Evolutionary conservation across 176 grass and related monocot species (phyloP), one percentile per base, ranked within the genome.

Genomic region (Oryza meridionalis): DNA sequence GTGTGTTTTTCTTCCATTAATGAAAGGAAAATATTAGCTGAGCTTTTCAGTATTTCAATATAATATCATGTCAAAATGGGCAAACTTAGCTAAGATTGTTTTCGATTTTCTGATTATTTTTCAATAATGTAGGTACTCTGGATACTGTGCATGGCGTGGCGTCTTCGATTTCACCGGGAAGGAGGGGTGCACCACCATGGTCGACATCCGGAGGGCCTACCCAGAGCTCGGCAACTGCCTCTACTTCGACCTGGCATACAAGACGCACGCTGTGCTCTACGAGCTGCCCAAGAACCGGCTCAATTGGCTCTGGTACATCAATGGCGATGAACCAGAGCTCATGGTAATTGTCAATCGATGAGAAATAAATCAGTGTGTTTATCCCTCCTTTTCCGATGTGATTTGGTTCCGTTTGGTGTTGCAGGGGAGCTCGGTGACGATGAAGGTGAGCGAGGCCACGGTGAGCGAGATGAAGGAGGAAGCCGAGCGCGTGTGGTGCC

Each of bases 291-390:
- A 88, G 27, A 90, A 85, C 33, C 88, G 87, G 69, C 88, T 95
- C 37, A 98, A 94, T 84, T 98, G 93, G 96, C 81, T 98, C 53
- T 96, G 96, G 93, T 98, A 98, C 77, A 90, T 94, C 55, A 94
- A 95, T 65, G 77, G 79, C 26, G 87, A 91, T 0, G 96, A 98
- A 37, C 93, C 91, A 27, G 58, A 87, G 74, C 86, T 88, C 15
- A 85, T 76, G 91, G 96, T 95, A 90, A 84, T 37, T 84, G 13
- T 38, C 46, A 7, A 71, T 14, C 27, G 5, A 51, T 4, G 15
- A 51, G 1, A 51, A 51, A 17, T 17, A 51, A 51, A 17, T 17
- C 10, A 17, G 1, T 8, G 49, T 17, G 49, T 17, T 15, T 31
- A 31, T 31, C 37, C 35, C 29, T 72, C 47, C 47, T 9, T 40